These are phyloP conservation scores for Bipolaris victoriae DNA, from an alignment of 2,329 filamentous ascomycete genomes.

Conservation along the genomic window DNA sequence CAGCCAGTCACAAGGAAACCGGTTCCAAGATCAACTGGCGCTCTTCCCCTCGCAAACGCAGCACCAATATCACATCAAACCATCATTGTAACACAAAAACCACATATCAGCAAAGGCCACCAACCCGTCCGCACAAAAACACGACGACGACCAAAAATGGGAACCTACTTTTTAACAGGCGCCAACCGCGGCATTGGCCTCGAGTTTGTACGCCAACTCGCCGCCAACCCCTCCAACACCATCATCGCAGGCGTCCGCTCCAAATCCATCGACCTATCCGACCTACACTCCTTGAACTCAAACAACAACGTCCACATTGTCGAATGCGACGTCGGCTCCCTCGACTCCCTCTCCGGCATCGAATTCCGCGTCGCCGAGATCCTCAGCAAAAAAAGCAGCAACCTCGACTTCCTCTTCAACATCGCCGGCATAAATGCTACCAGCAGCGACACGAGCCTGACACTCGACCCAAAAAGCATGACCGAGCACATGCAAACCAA, in stretches of 20 bases:
- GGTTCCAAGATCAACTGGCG: background rate
- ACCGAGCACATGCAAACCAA: conserved; percentile 54
- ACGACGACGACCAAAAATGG: conserved; percentile 26
- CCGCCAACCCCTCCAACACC: conserved; percentile 39
- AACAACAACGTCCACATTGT: conserved; percentile 48
- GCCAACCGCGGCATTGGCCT: conserved; percentile 43
- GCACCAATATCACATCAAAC: conserved; percentile 10
- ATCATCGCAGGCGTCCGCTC: conserved; percentile 52
- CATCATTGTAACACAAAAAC: conserved; percentile 6
- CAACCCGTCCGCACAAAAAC: background rate
- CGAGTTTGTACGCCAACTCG: conserved; percentile 41
- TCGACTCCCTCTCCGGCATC: conserved; percentile 44
- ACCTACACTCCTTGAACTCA: conserved; percentile 34
- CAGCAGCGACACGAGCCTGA: conserved; percentile 48
- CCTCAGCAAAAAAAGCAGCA: conserved; percentile 40
- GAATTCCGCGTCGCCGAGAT: conserved; percentile 44
- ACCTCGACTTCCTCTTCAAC: conserved; percentile 53
- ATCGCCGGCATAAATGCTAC: conserved; percentile 52
- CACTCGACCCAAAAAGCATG: conserved; percentile 48
- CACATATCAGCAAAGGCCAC: conserved; percentile 1
- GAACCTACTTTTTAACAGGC: conserved; percentile 43
- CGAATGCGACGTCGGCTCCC: conserved; percentile 48
- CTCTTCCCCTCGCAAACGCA: conserved; percentile 4
- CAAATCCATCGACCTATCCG: conserved; percentile 34
- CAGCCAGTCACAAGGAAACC: background rate